These are phyloP conservation scores for Aureoboletus auriporus DNA, from an alignment of 768 basidiomycete genomes.

Conservation along the genomic window DNA sequence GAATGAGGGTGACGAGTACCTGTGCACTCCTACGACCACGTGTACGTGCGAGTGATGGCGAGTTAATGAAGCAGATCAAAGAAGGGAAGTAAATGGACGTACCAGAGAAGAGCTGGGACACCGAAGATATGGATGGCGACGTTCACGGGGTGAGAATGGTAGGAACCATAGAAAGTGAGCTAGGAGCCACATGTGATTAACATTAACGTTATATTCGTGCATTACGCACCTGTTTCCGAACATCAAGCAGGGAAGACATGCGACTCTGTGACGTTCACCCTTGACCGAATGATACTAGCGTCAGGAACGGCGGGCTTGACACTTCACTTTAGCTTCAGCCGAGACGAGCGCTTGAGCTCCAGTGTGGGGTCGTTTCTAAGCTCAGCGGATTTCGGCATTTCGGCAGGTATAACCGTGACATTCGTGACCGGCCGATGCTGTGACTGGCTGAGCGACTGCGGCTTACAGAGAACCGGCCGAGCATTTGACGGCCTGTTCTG, in stretches of 20 bases:
- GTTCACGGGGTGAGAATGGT: conserved; percentile 82
- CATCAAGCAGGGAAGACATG: conserved; percentile 53
- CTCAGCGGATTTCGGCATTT: too few relatives aligned
- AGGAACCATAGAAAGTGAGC: conserved; percentile 92
- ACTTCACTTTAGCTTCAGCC: too few relatives aligned
- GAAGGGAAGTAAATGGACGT: conserved; percentile 15
- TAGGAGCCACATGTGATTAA: conserved; percentile 27
- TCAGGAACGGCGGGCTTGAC: too few relatives aligned
- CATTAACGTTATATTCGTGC: conserved; percentile 5
- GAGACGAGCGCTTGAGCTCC: too few relatives aligned
- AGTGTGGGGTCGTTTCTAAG: too few relatives aligned
- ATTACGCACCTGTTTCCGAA: conserved; percentile 62
- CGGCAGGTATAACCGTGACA: too few relatives aligned
- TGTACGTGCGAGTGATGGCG: not conserved
- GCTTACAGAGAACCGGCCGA: too few relatives aligned
- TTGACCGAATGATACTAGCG: too few relatives aligned
- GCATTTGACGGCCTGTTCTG: too few relatives aligned
- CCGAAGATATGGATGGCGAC: conserved; percentile 81
- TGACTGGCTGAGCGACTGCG: too few relatives aligned
- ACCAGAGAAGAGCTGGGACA: conserved; percentile 85
- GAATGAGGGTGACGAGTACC: conserved; percentile 46
- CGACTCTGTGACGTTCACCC: too few relatives aligned
- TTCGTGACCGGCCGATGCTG: too few relatives aligned
- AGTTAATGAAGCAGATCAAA: conserved; percentile 1
- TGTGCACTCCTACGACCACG: conserved; percentile 50